These are phyloP conservation scores for Persicaria tinctoria DNA, from an alignment of 148 eudicot species.

Conservation along the genomic window DNA sequence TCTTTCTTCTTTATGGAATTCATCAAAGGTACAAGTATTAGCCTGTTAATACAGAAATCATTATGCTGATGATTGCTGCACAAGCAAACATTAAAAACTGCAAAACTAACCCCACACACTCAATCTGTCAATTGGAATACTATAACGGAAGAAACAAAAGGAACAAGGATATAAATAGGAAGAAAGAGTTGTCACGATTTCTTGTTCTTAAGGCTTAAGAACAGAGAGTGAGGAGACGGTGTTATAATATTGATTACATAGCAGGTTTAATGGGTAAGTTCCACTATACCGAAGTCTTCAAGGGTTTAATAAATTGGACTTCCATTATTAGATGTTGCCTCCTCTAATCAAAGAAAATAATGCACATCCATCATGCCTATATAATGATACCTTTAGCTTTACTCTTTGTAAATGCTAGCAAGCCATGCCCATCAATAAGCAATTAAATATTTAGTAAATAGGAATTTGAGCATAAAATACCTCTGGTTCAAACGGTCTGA, in stretches of 20 bases:
- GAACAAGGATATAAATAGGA: background rate
- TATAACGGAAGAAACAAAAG: background rate
- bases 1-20: background rate
- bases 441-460: background rate
- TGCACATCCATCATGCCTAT: conserved; percentile 1
- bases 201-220: background rate
- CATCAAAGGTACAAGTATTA: background rate
- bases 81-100: background rate
- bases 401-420: background rate
- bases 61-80: background rate
- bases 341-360: background rate
- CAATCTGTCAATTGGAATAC: background rate
- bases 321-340: background rate
- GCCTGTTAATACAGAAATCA: background rate
- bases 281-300: background rate
- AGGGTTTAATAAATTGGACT: conserved; percentile 1
- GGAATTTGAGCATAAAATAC: conserved; percentile 30
- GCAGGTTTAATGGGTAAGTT: background rate
- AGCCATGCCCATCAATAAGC: background rate
- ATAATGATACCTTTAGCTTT: background rate
- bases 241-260: background rate
- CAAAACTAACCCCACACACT: background rate
- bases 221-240: background rate
- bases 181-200: background rate
- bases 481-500: conserved; percentile 74